These are phyloP conservation scores for Rhododendron williamsianum DNA, from an alignment of 148 eudicot genomes.

Conservation along the genomic window DNA sequence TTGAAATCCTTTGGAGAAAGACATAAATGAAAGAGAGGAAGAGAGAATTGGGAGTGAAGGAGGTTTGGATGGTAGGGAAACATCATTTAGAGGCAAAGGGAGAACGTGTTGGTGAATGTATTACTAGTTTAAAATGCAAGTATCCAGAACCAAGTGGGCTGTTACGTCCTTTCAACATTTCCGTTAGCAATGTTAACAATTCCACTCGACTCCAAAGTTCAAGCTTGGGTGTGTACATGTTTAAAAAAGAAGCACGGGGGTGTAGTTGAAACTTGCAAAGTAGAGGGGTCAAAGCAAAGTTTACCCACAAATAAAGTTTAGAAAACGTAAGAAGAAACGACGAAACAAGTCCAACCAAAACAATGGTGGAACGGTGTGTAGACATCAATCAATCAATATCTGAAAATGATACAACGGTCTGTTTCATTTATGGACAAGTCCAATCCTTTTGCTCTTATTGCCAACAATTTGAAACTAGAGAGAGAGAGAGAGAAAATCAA, in stretches of 20 bases:
- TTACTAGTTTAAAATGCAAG: too few species aligned
- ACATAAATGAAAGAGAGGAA: neutral
- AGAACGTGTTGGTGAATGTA: too few species aligned
- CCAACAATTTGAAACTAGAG: neutral
- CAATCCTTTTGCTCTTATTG: neutral
- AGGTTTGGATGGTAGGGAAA: too few species aligned
- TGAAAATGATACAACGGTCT: neutral
- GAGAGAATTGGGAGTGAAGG: neutral
- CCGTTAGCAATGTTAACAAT: neutral
- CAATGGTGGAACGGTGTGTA: neutral
- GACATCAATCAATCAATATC: neutral
- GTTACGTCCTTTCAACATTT: too few species aligned
- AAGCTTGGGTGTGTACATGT: neutral
- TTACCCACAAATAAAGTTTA: neutral
- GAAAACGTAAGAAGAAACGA: neutral
- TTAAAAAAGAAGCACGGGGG: neutral
- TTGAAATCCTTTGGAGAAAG: neutral
- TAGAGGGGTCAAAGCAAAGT: neutral
- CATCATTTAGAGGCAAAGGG: too few species aligned
- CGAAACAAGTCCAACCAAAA: neutral
- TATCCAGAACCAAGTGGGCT: too few species aligned
- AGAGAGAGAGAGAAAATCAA: neutral
- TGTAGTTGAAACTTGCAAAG: neutral
- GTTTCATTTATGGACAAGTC: neutral
- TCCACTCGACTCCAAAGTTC: neutral